phyloP scores from a whole-genome alignment of 2,329 filamentous ascomycete species.

The Macrophomina pseudophaseolina region DNA sequence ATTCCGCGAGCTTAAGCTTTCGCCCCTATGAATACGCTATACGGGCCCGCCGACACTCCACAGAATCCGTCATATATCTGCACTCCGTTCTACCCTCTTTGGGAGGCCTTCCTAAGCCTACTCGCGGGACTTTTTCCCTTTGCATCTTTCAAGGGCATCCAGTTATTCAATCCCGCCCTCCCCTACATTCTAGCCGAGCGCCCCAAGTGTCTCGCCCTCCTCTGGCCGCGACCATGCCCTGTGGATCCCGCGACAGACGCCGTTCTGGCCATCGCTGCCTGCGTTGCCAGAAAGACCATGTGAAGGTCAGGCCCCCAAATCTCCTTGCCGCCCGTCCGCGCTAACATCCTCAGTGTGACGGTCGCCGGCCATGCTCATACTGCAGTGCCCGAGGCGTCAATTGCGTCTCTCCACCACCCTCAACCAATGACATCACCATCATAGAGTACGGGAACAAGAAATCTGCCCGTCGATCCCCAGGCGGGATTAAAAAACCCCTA shows the following conservation, averaged over 20 bases:
- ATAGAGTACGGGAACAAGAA: constrained; percentile 17
- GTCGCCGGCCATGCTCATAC: constrained; percentile 22
- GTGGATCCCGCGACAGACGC: constrained; percentile 23
- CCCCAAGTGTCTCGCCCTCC: neutral
- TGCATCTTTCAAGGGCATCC: neutral
- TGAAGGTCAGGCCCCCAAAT: constrained; percentile 18
- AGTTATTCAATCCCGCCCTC: neutral
- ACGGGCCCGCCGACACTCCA: neutral
- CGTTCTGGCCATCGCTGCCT: constrained; percentile 23
- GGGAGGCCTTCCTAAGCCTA: neutral
- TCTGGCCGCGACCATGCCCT: constrained; percentile 19
- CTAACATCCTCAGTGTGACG: constrained; percentile 20
- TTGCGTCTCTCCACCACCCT: constrained; percentile 13
- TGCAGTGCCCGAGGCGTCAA: constrained; percentile 21
- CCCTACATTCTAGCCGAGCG: neutral
- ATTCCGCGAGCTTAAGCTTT: constrained; percentile 32
- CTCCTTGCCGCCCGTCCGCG: neutral
- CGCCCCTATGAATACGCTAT: constrained; percentile 27
- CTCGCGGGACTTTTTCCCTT: constrained; percentile 6
- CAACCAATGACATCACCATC: constrained; percentile 13
- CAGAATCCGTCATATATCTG: neutral
- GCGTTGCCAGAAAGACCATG: constrained; percentile 26
- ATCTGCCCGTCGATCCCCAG: neutral
- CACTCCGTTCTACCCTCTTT: constrained; percentile 4
- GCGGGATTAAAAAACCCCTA: neutral